Base-by-base conservation (phyloP, 164 flowering plant genomes). In the Hamamelis virginiana region DNA sequence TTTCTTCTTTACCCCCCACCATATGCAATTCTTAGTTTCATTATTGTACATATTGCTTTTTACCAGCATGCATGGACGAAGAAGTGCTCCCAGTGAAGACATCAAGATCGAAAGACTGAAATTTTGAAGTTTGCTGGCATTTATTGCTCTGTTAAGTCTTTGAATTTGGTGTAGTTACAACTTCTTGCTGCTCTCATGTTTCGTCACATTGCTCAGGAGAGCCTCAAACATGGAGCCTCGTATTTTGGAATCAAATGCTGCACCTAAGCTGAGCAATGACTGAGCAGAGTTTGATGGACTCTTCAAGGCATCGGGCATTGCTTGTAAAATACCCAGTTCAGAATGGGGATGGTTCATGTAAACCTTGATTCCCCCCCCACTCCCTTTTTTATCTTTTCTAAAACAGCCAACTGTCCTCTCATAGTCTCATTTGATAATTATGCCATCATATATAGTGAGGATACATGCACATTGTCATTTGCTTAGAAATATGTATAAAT, bases 61-160 rank as follows among this genome's bases (percentile, higher is more conserved):
- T 8, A 64, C 16, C 72, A 72, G 72, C 23, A 68, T 55, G 48
- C 66, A 58, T 21, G 8, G 64, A 10, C 21, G 70, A 41, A 59
- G 45, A 51, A 60, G 41, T 19, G 58, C 22, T 12, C 23, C 33
- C 11, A 38, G 9, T 33, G 33, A 62, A 18, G 71, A 62, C 26
- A 19, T 57, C 25, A 70, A 67, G 67, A 62, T 14, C 8, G 78
- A 62, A 48, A 56, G 53, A 43, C 43, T n/a, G n/a, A 19, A 59
- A 0, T 41, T 66, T 27, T 74, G 73, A 69, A 59, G 26, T 52
- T 23, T 33, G 48, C 63, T n/a, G n/a, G n/a, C n/a, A n/a, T n/a
- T n/a, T n/a, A n/a, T n/a, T n/a, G n/a, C n/a, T n/a, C n/a, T n/a
- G n/a, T n/a, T n/a, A n/a, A n/a, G n/a, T 16, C 12, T 46, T 26